These are phyloP conservation scores for Chionographis japonica DNA, from an alignment of 106 monocot species.

Conservation along the genomic window DNA sequence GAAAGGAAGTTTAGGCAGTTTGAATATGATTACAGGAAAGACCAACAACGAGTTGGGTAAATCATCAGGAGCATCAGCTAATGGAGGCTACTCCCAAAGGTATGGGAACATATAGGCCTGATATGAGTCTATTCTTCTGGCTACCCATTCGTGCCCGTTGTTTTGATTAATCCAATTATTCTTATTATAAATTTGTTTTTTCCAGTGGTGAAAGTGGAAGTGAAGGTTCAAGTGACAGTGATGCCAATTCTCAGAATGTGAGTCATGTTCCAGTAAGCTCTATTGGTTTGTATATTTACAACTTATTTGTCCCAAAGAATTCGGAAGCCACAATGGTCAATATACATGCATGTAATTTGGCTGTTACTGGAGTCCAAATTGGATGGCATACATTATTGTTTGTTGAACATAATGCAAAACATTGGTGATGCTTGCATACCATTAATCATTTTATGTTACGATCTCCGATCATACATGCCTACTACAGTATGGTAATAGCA, in stretches of 20 bases:
- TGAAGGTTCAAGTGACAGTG: conserved; percentile 76
- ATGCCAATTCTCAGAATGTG: conserved; percentile 72
- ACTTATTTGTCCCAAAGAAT: not conserved
- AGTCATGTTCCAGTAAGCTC: not conserved
- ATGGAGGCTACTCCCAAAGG: conserved; percentile 62
- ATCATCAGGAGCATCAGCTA: conserved; percentile 47
- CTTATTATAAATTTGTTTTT: not conserved
- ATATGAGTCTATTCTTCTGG: not conserved
- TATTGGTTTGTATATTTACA: not conserved
- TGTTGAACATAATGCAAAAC: too few species aligned
- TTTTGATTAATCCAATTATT: not conserved
- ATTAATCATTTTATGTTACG: too few species aligned
- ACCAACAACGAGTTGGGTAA: conserved; percentile 36
- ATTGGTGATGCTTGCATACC: too few species aligned
- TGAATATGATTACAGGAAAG: conserved; percentile 66
- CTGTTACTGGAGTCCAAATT: too few species aligned
- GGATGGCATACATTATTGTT: too few species aligned
- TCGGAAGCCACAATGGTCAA: too few species aligned
- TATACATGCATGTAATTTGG: too few species aligned
- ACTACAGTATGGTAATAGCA: too few species aligned
- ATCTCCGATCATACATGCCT: too few species aligned
- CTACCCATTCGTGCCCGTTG: not conserved
- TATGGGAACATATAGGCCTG: not conserved
- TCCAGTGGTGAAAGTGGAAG: conserved; percentile 56
- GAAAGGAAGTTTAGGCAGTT: conserved; percentile 65